Percentiles rank a stretch among this genome's conserved stretches.
These are phyloP conservation scores for Heterobasidion parviporum DNA, from an alignment of 1,284 basidiomycete species.

Conservation along the genomic window DNA sequence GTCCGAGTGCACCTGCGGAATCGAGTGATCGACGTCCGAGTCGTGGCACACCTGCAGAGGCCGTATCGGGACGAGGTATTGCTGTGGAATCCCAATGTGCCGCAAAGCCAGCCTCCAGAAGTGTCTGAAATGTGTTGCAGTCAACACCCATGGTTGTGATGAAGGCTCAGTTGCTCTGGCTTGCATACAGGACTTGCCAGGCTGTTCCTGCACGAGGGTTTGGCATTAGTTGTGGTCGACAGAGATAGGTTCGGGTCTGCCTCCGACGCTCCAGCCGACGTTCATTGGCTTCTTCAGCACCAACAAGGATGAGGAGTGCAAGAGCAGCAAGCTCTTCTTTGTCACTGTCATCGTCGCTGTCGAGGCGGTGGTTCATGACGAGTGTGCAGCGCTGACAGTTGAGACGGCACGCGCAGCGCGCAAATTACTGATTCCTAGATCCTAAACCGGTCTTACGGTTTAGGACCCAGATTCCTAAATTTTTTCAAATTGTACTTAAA, in stretches of 20 bases:
- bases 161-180: slow-evolving; percentile 28
- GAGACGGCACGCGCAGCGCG: no score
- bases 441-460: no score
- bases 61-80: no score
- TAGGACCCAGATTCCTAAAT: no score
- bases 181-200: slow-evolving; percentile 26
- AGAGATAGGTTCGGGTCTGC: slow-evolving; percentile 15
- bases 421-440: no score
- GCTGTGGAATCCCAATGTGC: no score
- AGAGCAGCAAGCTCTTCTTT: not conserved
- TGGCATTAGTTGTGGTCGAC: slow-evolving; percentile 22
- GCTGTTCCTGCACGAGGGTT: slow-evolving; percentile 26
- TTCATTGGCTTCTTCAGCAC: not conserved
- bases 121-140: slow-evolving; percentile 23
- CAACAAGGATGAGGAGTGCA: not conserved
- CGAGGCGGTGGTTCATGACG: not conserved
- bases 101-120: no score
- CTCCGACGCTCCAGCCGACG: not conserved
- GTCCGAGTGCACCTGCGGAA: no score
- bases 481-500: no score
- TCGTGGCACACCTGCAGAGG: no score
- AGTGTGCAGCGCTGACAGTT: not conserved
- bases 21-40: no score
- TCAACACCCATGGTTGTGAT: slow-evolving; percentile 42
- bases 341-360: not conserved